A percentile compares a stretch with the other conserved stretches of the same genome.
phyloP scores from a whole-genome alignment of 2,329 filamentous ascomycete genomes.

The Botryosphaeria dothidea region DNA sequence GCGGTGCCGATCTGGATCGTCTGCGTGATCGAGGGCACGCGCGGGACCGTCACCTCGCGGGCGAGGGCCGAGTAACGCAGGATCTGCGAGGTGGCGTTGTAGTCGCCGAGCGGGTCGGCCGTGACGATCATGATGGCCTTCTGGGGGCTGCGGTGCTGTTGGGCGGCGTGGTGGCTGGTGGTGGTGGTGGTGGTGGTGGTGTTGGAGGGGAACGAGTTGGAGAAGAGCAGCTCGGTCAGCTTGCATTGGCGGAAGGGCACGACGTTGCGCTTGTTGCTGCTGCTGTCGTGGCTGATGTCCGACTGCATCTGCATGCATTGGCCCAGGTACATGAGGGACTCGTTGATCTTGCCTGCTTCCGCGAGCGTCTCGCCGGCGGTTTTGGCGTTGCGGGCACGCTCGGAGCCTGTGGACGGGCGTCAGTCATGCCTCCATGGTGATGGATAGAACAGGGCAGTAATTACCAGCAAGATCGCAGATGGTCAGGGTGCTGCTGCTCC shows the following conservation, averaged over 20 bases:
- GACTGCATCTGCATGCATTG: constrained; percentile 96
- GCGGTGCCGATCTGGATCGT: constrained; percentile 57
- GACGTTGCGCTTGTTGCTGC: constrained; percentile 67
- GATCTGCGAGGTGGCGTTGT: constrained; percentile 95
- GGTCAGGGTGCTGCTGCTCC: constrained; percentile 78
- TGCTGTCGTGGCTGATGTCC: constrained; percentile 67
- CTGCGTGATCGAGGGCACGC: constrained; percentile 78
- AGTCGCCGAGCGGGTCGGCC: constrained; percentile 88
- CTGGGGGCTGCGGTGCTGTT: constrained; percentile 67
- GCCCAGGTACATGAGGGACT: constrained; percentile 96
- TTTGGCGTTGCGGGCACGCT: constrained; percentile 89
- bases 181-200: constrained; percentile 36
- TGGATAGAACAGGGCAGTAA: constrained; percentile 19
- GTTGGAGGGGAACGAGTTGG: constrained; percentile 50
- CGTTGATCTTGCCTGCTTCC: constrained; percentile 97
- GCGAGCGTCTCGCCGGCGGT: constrained; percentile 89
- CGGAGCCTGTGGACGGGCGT: constrained; percentile 58
- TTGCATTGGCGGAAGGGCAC: constrained; percentile 68
- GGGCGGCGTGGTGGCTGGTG: constrained; percentile 28
- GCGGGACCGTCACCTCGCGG: constrained; percentile 86
- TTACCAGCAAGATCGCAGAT: constrained; percentile 86
- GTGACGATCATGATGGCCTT: constrained; percentile 96
- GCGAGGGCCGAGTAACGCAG: constrained; percentile 91
- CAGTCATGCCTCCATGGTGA: constrained; percentile 24
- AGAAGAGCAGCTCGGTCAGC: constrained; percentile 54